A percentile compares a stretch with the other conserved stretches of the same genome.
Evolutionary conservation across 352 stramenopile genomes (phyloP).

Genomic region (Pythium chondricola): DNA sequence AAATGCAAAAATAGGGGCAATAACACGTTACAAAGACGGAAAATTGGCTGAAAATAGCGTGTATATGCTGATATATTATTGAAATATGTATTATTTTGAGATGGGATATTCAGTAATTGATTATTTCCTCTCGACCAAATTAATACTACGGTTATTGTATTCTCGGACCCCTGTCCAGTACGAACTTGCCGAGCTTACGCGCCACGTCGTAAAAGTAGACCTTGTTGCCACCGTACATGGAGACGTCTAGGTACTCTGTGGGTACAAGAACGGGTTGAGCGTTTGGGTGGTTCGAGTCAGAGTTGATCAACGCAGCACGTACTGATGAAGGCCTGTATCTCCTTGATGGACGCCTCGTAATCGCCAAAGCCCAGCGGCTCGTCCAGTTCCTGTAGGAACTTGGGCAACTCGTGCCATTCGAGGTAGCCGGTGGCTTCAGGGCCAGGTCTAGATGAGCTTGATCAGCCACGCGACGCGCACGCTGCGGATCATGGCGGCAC

Average conservation of each 20-base stretch:
- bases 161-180: no score
- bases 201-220: slow-evolving; percentile 56
- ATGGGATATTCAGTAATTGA: no score
- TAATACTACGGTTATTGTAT: no score
- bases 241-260: slow-evolving; percentile 39
- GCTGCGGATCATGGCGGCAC: slow-evolving; percentile 63
- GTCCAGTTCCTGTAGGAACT: slow-evolving; percentile 58
- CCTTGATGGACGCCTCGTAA: slow-evolving; percentile 35
- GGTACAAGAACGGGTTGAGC: not conserved
- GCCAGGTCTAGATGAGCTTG: slow-evolving; percentile 61
- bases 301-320: slow-evolving; percentile 14
- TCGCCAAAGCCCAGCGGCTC: slow-evolving; percentile 60
- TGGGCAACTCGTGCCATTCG: slow-evolving; percentile 48
- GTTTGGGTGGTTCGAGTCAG: not conserved
- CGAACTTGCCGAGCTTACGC: slow-evolving; percentile 51
- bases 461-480: slow-evolving; percentile 75
- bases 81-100: no score
- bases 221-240: slow-evolving; percentile 44
- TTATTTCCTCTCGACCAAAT: no score
- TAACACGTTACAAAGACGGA: no score
- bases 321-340: slow-evolving; percentile 54
- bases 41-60: no score
- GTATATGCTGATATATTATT: no score
- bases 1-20: no score
- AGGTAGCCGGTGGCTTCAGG: slow-evolving; percentile 73